These are phyloP conservation scores for Calocybe indica DNA, from an alignment of 768 basidiomycete species.

Conservation along the genomic window DNA sequence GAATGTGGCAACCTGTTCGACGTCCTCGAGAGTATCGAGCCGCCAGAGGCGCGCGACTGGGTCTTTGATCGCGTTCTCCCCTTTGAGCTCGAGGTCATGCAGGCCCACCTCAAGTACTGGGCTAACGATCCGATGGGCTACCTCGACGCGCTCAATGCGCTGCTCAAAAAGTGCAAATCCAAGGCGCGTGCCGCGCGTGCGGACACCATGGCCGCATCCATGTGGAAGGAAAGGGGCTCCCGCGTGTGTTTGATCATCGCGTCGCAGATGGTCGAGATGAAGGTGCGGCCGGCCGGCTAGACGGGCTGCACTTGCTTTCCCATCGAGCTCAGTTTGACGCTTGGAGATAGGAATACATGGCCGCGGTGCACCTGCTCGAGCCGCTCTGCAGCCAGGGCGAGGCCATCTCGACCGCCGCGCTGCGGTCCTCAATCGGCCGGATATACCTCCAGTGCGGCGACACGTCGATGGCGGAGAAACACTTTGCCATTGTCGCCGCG, in stretches of 20 bases:
- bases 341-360: slow-evolving; percentile 52
- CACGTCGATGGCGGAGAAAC: slow-evolving; percentile 48
- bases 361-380: slow-evolving; percentile 61
- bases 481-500: slow-evolving; percentile 47
- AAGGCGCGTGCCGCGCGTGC: slow-evolving; percentile 36
- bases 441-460: slow-evolving; percentile 74
- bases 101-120: slow-evolving; percentile 76
- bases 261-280: slow-evolving; percentile 81
- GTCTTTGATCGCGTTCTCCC: slow-evolving; percentile 57
- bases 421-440: slow-evolving; percentile 67
- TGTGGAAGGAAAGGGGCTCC: slow-evolving; percentile 83
- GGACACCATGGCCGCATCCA: slow-evolving; percentile 38
- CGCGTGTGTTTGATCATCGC: slow-evolving; percentile 75
- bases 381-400: slow-evolving; percentile 50
- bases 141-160: slow-evolving; percentile 62
- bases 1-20: slow-evolving; percentile 79
- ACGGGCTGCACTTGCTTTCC: too few species aligned
- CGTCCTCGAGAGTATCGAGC: slow-evolving; percentile 56
- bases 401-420: slow-evolving; percentile 36
- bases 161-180: slow-evolving; percentile 55
- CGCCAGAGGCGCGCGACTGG: slow-evolving; percentile 44
- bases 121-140: slow-evolving; percentile 76
- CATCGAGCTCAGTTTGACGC: background rate
- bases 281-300: slow-evolving; percentile 34
- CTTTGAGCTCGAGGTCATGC: slow-evolving; percentile 64